Base-by-base conservation (phyloP, 768 basidiomycete genomes). In the Suillus bovinus region DNA sequence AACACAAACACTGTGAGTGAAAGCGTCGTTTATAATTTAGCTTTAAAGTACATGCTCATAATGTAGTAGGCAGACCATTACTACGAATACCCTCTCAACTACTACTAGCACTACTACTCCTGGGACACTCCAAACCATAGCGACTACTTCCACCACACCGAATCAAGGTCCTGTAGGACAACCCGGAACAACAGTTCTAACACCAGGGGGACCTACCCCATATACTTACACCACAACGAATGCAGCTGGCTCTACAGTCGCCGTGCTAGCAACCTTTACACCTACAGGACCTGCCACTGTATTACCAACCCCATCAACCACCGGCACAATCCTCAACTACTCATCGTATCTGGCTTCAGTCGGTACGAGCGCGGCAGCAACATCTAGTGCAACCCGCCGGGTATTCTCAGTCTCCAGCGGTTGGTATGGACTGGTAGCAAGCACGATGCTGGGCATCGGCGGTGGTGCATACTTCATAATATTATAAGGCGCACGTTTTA, bases 111-210 rank as follows among this genome's bases (percentile, higher is more conserved):
- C 70, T 2, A 59, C 71, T 22, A 14, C 44, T 13, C 5, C 46
- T 47, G 46, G 46, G 4, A 1, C 17, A 33, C 38, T 61, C n/a
- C 62, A 66, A 34, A 53, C 61, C 3, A 5, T 66, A 31, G 49
- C 69, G 5, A 58, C 75, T 20, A 58, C 75, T 10, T 8, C 68
- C 29, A 59, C 47, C n/a, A 62, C 52, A 14, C 59, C 74, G 60
- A 27, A 71, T 34, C 78, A 75, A 61, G 86, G 85, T 0, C 85
- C 87, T 4, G 87, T 89, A 0, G 88, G 81, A 8, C 80, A 82
- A 65, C 85, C 86, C 27, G 78, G 68, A 3, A 34, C 81, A 5
- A 76, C 74, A 29, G 73, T 71, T 3, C 72, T 66, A 24, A 68
- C 73, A 3, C 76, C 83, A 36, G 79, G 80, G 7, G 84, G 80